A percentile compares a stretch with the other conserved stretches of the same genome.
phyloP scores from a whole-genome alignment of 106 monocot species.

The Apostasia ramifera region DNA sequence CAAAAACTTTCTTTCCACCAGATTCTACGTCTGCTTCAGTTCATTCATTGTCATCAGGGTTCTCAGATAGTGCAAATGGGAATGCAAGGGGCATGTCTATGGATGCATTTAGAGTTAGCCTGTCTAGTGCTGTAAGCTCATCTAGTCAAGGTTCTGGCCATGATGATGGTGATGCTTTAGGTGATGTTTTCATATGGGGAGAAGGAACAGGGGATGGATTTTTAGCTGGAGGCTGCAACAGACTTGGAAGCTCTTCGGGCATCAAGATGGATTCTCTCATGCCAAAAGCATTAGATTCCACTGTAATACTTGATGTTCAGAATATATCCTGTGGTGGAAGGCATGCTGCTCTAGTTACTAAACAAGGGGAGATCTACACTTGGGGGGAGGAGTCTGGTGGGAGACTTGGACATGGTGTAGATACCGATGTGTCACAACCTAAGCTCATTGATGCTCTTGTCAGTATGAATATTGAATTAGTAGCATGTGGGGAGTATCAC shows the following conservation, averaged over 20 bases:
- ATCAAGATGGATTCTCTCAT: conserved; percentile 70
- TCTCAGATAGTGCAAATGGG: conserved; percentile 47
- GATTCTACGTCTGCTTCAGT: conserved; percentile 45
- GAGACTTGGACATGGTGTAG: conserved; percentile 86
- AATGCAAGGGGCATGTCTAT: conserved; percentile 37
- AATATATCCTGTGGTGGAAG: conserved; percentile 78
- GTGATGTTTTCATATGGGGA: conserved; percentile 97
- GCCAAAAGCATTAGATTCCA: conserved; percentile 88
- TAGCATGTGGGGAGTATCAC: conserved; percentile 83
- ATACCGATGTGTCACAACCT: conserved; percentile 86
- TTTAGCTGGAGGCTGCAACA: conserved; percentile 65
- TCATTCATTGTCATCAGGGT: conserved; percentile 50
- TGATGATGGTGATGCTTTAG: conserved; percentile 98
- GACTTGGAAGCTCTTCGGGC: conserved; percentile 31
- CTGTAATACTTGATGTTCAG: conserved; percentile 93
- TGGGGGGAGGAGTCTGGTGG: conserved; percentile 99
- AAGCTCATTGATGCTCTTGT: conserved; percentile 81
- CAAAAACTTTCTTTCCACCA: conserved; percentile 36
- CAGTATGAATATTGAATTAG: conserved; percentile 78
- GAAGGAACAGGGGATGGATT: conserved; percentile 90
- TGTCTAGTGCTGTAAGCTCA: conserved; percentile 96
- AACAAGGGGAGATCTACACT: conserved; percentile 91
- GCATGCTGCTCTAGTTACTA: conserved; percentile 86
- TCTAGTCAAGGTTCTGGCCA: conserved; percentile 99
- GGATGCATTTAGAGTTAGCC: conserved; percentile 83